Percentiles rank a stretch among this genome's conserved stretches.
Evolutionary conservation across 495 filamentous ascomycete species (phyloP).

Genomic region (Aspergillus haitiensis): DNA sequence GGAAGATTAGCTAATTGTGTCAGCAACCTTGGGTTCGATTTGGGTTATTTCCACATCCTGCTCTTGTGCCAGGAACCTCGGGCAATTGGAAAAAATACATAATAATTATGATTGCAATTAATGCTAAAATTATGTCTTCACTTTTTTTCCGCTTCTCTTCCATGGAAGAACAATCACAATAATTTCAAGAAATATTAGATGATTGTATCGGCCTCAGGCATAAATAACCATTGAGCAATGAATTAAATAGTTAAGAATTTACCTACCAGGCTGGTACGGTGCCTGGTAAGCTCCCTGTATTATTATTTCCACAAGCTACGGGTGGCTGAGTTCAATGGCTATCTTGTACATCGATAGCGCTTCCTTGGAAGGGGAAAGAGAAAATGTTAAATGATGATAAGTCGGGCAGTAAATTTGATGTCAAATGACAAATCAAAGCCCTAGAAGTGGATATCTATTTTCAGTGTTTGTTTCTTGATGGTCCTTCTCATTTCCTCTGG

Average conservation of each 20-base stretch:
- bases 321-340: not conserved
- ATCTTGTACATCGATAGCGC: not conserved
- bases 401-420: not conserved
- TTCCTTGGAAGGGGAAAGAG: not conserved
- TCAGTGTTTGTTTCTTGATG: constrained; percentile 2
- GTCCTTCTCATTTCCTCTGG: constrained; percentile 14
- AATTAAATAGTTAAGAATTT: not conserved
- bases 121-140: no score
- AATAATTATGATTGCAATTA: no score
- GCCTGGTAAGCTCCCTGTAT: not conserved
- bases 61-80: not conserved
- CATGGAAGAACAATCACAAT: no score
- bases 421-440: constrained; percentile 5
- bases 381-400: not conserved
- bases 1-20: no score
- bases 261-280: not conserved
- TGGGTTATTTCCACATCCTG: not conserved
- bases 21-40: not conserved
- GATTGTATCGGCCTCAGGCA: no score
- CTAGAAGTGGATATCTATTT: constrained; percentile 2
- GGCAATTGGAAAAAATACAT: no score
- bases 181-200: no score
- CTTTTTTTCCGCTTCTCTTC: no score
- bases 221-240: not conserved
- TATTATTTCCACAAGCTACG: not conserved